Base-by-base conservation (phyloP, 2,329 filamentous ascomycete species). In the Corniculantispora saksenae region DNA sequence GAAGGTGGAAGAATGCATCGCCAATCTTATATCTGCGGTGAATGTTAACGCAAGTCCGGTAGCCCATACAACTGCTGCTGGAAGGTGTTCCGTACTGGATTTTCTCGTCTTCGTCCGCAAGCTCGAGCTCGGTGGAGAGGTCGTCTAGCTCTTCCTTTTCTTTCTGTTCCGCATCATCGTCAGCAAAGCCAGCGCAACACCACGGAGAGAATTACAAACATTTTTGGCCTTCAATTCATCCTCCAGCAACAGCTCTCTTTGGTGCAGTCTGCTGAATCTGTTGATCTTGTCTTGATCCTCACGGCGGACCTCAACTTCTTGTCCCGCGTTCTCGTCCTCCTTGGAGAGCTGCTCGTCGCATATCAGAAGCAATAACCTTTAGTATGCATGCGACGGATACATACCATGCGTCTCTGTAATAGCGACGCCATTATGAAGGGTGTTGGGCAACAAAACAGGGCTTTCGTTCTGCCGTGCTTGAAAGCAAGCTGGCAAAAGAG, bases 231-330 rank as follows among this genome's bases (percentile, higher is more conserved):
- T 90, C 69, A 98, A 80, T 71, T 95, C 89, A 56, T 96, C 93
- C 75, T 96, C 89, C 3, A 98, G 77, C 3, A 84, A 79, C 40
- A 91, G 84, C 76, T 97, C 91, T 60, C 92, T 90, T 76, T 96
- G 93, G 77, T 99, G 95, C 68, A 99, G 83, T 53, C 93, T 89
- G 78, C 94, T 97, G 84, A 99, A 99, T 69, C 89, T 90, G 81
- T 99, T 99, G 87, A 99, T 99, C 81, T 95, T 97, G 81, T 98
- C 94, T 79, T 99, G 95, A 77, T 99, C 95, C 77, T 98, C 94
- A 74, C 94, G 91, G 67, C 95, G 91, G 66, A 99, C 95, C 79
- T 97, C 92, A 72, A 93, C 90, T 76, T 99, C 95, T 70, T 95
- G 91, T 67, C 87, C 86, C 23, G 89, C 83, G 66, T 89, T 90